Evolutionary conservation across 2,329 filamentous ascomycete species (phyloP).

Genomic region (Myriangium duriaei): DNA sequence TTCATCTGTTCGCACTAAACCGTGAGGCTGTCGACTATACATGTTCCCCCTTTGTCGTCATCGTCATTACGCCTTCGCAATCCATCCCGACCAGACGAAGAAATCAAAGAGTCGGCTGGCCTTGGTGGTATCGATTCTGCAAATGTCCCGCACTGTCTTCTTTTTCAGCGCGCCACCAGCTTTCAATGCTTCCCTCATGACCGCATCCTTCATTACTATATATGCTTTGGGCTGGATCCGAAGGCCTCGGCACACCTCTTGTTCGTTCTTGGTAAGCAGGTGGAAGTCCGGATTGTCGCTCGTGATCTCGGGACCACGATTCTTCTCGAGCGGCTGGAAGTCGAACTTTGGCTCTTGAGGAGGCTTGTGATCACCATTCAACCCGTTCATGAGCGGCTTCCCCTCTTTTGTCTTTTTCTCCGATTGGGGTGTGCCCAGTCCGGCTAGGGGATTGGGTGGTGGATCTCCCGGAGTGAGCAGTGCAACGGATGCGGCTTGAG

Average conservation of each 20-base stretch:
- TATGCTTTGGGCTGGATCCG: conserved; percentile 90
- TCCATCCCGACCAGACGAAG: conserved; percentile 85
- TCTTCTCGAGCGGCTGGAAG: conserved; percentile 30
- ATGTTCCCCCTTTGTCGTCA: no score
- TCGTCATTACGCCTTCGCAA: conserved; percentile 64
- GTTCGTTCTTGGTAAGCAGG: conserved; percentile 70
- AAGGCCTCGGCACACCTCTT: conserved; percentile 72
- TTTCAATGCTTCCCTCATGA: conserved; percentile 84
- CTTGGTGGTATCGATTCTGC: conserved; percentile 71
- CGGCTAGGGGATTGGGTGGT: conserved; percentile 44
- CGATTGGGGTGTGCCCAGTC: conserved; percentile 25
- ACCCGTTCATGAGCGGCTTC: conserved; percentile 39
- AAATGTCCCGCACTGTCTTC: conserved; percentile 82
- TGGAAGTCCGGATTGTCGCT: conserved; percentile 74
- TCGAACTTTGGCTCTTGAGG: conserved; percentile 24
- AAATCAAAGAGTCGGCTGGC: conserved; percentile 84
- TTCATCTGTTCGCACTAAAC: no score
- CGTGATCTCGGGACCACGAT: conserved; percentile 53
- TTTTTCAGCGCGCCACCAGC: conserved; percentile 81
- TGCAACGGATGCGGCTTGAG: conserved; percentile 60
- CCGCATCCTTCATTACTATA: conserved; percentile 80
- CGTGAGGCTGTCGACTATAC: no score
- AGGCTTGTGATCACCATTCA: conserved; percentile 29
- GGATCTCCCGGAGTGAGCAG: conserved; percentile 66
- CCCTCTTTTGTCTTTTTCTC: conserved; percentile 19